Percentiles rank a stretch among this genome's conserved stretches.
Conservation (phyloP, 495 filamentous ascomycete species). For the Massariosphaeria phaeospora region DNA sequence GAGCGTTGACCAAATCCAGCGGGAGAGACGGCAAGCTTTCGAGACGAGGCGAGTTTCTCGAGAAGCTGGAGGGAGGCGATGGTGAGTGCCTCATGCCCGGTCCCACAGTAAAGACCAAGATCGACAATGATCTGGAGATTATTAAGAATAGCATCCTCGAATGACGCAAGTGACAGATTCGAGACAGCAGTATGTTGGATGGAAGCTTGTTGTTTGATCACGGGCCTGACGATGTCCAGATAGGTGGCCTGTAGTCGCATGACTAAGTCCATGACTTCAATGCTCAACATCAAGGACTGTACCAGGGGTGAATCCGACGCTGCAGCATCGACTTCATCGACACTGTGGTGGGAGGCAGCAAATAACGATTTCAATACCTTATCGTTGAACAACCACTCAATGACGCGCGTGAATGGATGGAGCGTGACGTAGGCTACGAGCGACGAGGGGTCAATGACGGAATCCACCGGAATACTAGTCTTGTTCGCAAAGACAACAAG, state of each 20-base stretch:
- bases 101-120: conserved; percentile 76
- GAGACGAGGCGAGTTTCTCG: conserved; percentile 77
- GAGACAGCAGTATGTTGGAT: conserved; percentile 48
- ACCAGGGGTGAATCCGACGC: conserved; percentile 69
- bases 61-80: conserved; percentile 72
- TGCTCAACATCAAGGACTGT: conserved; percentile 62
- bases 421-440: conserved; percentile 72
- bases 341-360: conserved; percentile 65
- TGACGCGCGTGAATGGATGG: conserved; percentile 86
- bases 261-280: conserved; percentile 75
- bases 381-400: conserved; percentile 97
- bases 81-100: conserved; percentile 69
- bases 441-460: conserved; percentile 62
- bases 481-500: conserved; percentile 75
- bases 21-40: conserved; percentile 53
- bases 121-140: conserved; percentile 70
- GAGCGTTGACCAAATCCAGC: conserved; percentile 38
- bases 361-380: conserved; percentile 77
- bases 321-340: conserved; percentile 59
- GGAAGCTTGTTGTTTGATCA: conserved; percentile 53
- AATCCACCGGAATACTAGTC: conserved; percentile 66
- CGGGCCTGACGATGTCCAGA: conserved; percentile 73
- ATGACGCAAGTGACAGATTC: conserved; percentile 70
- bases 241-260: conserved; percentile 88
- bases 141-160: conserved; percentile 87